Percentiles rank a stretch among this genome's conserved stretches.
These are phyloP conservation scores for Tolypocladium pustulatum DNA, from an alignment of 2,329 filamentous ascomycete genomes.

Conservation along the genomic window DNA sequence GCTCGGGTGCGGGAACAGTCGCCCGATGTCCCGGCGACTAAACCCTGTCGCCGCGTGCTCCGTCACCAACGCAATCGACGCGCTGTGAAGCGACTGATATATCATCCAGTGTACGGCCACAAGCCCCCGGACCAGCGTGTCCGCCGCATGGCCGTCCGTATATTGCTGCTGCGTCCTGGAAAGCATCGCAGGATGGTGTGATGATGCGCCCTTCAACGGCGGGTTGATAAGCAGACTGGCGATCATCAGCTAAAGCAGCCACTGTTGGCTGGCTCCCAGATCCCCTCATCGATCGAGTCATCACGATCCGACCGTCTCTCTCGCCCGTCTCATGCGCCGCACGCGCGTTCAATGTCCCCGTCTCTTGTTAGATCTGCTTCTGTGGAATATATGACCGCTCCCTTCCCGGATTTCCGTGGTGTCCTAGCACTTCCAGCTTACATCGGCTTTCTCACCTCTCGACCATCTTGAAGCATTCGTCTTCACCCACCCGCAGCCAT, in stretches of 20 bases:
- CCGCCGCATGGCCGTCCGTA: no score
- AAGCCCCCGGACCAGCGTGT: neutral
- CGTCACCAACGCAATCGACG: no score
- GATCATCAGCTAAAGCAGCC: neutral
- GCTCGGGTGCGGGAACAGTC: no score
- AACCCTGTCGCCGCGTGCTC: no score
- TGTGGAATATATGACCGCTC: neutral
- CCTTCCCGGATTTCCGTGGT: neutral
- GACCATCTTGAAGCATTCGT: neutral
- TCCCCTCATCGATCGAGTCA: neutral
- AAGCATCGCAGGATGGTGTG: neutral
- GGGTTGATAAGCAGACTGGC: neutral
- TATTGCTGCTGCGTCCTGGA: neutral
- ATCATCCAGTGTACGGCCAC: no score
- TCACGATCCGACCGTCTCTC: neutral
- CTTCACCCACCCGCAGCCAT: neutral
- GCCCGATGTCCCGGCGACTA: no score
- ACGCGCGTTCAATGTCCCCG: neutral
- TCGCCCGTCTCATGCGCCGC: neutral
- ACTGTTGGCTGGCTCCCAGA: neutral
- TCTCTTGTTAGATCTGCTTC: neutral
- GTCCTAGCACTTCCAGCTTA: neutral
- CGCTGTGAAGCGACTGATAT: no score
- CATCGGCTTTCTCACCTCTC: neutral
- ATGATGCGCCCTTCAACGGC: neutral